Evolutionary conservation across 257 asterid species (phyloP).

Genomic region (Penstemon davidsonii): DNA sequence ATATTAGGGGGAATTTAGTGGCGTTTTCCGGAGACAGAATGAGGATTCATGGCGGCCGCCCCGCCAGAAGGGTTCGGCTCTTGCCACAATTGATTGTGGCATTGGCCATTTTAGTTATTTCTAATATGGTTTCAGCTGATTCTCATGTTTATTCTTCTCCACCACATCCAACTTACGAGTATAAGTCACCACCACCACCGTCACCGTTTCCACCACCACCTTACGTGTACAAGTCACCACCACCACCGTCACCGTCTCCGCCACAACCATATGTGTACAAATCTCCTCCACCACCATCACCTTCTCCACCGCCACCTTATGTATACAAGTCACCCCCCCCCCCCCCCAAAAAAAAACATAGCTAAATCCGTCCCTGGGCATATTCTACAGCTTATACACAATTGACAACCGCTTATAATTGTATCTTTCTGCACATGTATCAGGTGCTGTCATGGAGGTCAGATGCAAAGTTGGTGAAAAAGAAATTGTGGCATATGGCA

Average conservation of each 20-base stretch:
- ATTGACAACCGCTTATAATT: background rate
- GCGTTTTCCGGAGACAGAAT: slow-evolving; percentile 32
- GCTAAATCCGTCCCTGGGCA: too few species aligned
- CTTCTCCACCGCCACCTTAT: background rate
- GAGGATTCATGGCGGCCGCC: slow-evolving; percentile 43
- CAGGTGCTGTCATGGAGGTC: slow-evolving; percentile 78
- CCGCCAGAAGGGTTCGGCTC: slow-evolving; percentile 38
- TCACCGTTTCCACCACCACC: slow-evolving; percentile 21
- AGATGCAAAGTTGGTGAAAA: slow-evolving; percentile 60
- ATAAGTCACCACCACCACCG: slow-evolving; percentile 27
- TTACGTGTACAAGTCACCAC: slow-evolving; percentile 30
- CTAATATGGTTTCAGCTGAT: slow-evolving; percentile 49
- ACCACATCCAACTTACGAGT: slow-evolving; percentile 26
- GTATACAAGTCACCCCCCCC: background rate
- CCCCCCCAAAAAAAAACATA: too few species aligned
- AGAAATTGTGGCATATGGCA: slow-evolving; percentile 59
- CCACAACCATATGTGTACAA: slow-evolving; percentile 33
- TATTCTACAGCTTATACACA: background rate
- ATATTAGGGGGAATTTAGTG: slow-evolving; percentile 29
- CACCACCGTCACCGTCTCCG: slow-evolving; percentile 34
- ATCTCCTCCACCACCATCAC: slow-evolving; percentile 18
- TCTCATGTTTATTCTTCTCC: slow-evolving; percentile 47
- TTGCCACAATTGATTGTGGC: slow-evolving; percentile 48
- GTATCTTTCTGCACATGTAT: background rate
- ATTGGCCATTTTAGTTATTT: slow-evolving; percentile 48